A percentile compares a stretch with the other conserved stretches of the same genome.
These are phyloP conservation scores for Gossypium stocksii DNA, from an alignment of 345 rosid genomes.

Conservation along the genomic window DNA sequence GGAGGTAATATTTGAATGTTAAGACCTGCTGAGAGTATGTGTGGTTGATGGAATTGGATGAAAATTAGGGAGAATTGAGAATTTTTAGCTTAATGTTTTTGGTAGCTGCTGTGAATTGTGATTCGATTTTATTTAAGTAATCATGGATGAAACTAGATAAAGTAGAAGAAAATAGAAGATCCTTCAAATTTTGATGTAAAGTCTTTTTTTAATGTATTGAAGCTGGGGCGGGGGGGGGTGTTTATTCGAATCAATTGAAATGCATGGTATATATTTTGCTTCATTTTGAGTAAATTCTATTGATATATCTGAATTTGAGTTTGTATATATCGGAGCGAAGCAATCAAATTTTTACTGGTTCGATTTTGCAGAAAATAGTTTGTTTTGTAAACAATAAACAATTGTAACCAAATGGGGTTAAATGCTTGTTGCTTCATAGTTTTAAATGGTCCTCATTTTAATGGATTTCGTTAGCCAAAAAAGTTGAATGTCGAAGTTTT, in stretches of 20 bases:
- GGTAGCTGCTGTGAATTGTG: neutral
- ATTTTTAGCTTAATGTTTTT: neutral
- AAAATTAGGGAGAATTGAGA: neutral
- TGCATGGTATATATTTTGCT: neutral
- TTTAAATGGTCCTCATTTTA: neutral
- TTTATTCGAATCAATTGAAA: neutral
- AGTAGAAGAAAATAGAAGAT: neutral
- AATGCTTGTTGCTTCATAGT: neutral
- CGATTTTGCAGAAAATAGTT: neutral
- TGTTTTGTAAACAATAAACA: neutral
- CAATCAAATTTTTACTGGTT: neutral
- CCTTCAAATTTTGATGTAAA: neutral
- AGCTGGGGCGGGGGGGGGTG: too few species aligned
- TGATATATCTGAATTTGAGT: neutral
- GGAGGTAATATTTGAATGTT: conserved; percentile 5
- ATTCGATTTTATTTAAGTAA: neutral
- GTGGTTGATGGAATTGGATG: neutral
- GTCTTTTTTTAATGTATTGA: neutral
- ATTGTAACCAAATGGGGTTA: neutral
- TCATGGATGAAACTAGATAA: neutral
- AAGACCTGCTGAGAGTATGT: neutral
- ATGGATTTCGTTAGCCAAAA: neutral
- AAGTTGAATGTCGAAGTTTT: neutral
- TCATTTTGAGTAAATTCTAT: neutral
- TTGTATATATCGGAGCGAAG: neutral